Evolutionary conservation across 176 grass and related monocot genomes (phyloP), one percentile per base, ranked within the genome.

Genomic region (Microstegium vimineum): DNA sequence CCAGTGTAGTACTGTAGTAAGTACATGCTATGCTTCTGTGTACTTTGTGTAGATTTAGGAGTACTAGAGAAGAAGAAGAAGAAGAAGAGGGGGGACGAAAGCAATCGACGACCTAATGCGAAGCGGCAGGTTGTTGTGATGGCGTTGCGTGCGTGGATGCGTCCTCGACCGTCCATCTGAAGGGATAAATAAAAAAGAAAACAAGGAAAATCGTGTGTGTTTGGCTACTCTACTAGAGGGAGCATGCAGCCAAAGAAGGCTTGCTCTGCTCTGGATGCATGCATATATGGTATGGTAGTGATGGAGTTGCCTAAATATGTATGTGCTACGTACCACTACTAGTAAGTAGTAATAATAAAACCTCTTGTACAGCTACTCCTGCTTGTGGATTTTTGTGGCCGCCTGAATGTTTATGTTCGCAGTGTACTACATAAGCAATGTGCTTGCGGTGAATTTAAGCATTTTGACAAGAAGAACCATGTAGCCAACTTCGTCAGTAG

Each of bases 41-140:
- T 49, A 71, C 69, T 86, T 26, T 57, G 10, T 78, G 67, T 74
- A 82, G 83, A 83, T 23, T 23, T 71, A 63, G 47, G 45, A 9
- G 10, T 60, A 38, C 1, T 17, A 14, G 9, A 6, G 33, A 30
- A 68, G 51, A 75, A 42, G 74, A 49, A 5, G 45, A 70, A 68
- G 51, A 75, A 42, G 74, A 49, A 5, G 45, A 70, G n/a, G n/a
- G n/a, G n/a, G 27, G 41, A 45, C 37, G 6, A 42, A 23, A 62
- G 60, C n/a, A 28, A 60, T 17, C 46, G 0, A 75, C 79, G 45
- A n/a, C 84, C 88, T 90, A 74, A 90, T 54, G 88, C 88, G 84
- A 90, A 90, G 88, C 88, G 62, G 84, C 80, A 86, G 88, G 88
- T 51, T 84, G 86, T 86, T 84, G 86, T 86, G 84, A 15, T 62